Evolutionary conservation across 768 basidiomycete genomes (phyloP).

Genomic region (Mycena rebaudengoi): DNA sequence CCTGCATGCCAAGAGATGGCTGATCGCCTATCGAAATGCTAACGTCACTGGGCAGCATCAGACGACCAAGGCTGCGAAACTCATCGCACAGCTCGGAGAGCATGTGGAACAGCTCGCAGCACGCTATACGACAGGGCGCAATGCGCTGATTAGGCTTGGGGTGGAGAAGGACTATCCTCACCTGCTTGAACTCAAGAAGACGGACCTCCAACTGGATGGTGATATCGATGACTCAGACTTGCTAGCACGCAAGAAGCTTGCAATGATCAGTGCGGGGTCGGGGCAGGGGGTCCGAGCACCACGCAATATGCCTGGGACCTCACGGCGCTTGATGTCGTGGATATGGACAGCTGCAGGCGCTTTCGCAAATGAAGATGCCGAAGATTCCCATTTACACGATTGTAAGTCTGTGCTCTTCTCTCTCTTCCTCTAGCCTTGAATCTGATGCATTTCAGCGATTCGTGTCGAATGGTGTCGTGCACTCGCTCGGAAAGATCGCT

Average conservation of each 20-base stretch:
- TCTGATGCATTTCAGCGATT: not conserved
- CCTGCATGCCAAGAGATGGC: conserved; percentile 27
- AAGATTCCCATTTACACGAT: not conserved
- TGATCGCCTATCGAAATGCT: conserved; percentile 25
- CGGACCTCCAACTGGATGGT: not conserved
- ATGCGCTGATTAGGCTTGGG: not conserved
- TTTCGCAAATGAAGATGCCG: not conserved
- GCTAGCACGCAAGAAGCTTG: not conserved
- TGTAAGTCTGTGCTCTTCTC: conserved; percentile 3
- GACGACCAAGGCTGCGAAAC: not conserved
- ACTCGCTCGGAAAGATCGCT: too few species aligned
- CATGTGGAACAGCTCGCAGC: not conserved
- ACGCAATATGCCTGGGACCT: not conserved
- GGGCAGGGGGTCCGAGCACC: not conserved
- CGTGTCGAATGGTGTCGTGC: conserved; percentile 22
- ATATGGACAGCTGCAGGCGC: conserved; percentile 3
- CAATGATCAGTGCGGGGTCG: not conserved
- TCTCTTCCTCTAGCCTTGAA: too few species aligned
- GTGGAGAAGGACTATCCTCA: not conserved
- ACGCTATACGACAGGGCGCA: not conserved
- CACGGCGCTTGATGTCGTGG: not conserved
- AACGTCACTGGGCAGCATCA: not conserved
- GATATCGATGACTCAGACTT: not conserved
- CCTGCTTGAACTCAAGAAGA: not conserved
- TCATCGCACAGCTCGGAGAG: not conserved